Conservation (phyloP, 768 basidiomycete species). For the Collybiopsis confluens region DNA sequence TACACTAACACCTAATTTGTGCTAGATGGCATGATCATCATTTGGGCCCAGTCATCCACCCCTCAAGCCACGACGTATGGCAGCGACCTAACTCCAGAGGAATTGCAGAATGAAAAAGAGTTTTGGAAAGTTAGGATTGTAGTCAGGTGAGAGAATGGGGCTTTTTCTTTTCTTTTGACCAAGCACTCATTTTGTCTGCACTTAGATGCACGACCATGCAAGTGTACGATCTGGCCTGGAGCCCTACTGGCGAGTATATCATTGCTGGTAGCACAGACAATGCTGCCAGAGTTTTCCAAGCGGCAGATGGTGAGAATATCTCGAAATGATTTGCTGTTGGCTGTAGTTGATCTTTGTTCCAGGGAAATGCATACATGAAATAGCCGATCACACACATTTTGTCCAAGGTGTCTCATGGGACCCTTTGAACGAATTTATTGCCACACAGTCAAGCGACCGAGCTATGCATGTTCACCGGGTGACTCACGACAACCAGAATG, state of each 20-base stretch:
- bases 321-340: neutral
- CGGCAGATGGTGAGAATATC: slow-evolving; percentile 56
- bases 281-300: slow-evolving; percentile 78
- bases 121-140: slow-evolving; percentile 62
- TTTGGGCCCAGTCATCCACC: slow-evolving; percentile 84
- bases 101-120: slow-evolving; percentile 87
- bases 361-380: slow-evolving; percentile 87
- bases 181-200: neutral
- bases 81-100: slow-evolving; percentile 74
- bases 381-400: slow-evolving; percentile 92
- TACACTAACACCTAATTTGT: neutral
- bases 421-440: slow-evolving; percentile 93
- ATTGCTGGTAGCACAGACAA: slow-evolving; percentile 98
- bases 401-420: slow-evolving; percentile 99
- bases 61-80: slow-evolving; percentile 75
- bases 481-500: slow-evolving; percentile 39
- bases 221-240: slow-evolving; percentile 98
- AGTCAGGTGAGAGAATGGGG: slow-evolving; percentile 4
- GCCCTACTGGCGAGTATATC: slow-evolving; percentile 89
- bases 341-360: slow-evolving; percentile 9
- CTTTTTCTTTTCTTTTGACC: neutral
- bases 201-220: slow-evolving; percentile 88
- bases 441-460: slow-evolving; percentile 94
- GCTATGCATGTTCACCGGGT: slow-evolving; percentile 94
- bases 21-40: slow-evolving; percentile 93